Base-by-base conservation (phyloP, 2,329 filamentous ascomycete genomes). In the Fusarium armeniacum region DNA sequence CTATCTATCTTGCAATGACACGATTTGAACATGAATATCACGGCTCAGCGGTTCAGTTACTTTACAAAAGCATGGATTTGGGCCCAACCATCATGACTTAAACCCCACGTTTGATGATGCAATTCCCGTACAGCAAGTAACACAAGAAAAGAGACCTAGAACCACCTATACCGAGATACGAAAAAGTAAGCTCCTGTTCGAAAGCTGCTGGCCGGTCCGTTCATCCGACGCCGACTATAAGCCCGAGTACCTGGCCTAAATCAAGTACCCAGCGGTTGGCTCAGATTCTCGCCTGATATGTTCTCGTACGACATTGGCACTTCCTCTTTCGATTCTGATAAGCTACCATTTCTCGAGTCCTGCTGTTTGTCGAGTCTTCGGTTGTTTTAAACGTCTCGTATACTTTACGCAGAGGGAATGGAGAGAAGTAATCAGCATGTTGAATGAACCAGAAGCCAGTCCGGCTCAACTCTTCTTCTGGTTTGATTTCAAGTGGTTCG, bases 221-320 rank as follows among this genome's bases (percentile, higher is more conserved):
- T 61, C 41, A 65, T 30, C 62, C 62, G 54, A 18, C n/a, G 24
- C 36, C 47, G 32, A 63, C 57, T 55, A 62, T 22, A 62, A 45
- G 28, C 16, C 57, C 57, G 30, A 45, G 15, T 24, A 30, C 28
- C 28, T 30, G 28, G 16, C 30, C 56, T 30, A 38, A 24, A 28
- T 51, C 33, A 13, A 30, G 35, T 24, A 20, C 18, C 18, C 35
- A 40, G n/a, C 24, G 20, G n/a, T 30, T 41, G 20, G 24, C 16
- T 51, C 9, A 20, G 35, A 50, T 38, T 22, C 46, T 62, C 44
- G 44, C 33, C 58, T 54, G 47, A 53, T 38, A 47, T 15, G 16
- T 53, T 36, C 59, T 72, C 69, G 59, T 70, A 74, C 72, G 65
- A 73, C 67, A 50, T 36, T 33, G 44, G 38, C 28, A 55, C 45